A percentile compares a stretch with the other conserved stretches of the same genome.
Evolutionary conservation across 106 monocot species (phyloP).

Genomic region (Allium fistulosum): DNA sequence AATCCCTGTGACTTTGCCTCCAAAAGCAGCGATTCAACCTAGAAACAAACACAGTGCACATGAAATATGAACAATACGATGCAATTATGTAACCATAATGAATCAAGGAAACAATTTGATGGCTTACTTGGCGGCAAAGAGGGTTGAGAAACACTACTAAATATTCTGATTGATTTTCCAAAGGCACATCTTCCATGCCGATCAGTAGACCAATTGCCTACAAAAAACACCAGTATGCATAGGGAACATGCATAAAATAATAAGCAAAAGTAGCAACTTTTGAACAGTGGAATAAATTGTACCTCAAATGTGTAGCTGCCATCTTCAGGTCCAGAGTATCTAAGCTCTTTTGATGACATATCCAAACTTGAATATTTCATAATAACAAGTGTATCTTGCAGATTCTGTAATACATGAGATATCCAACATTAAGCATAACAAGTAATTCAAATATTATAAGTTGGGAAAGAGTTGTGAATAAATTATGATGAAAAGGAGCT

Average conservation of each 20-base stretch:
- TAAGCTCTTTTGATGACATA: constrained; percentile 54
- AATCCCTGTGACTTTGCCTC: constrained; percentile 43
- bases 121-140: constrained; percentile 66
- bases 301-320: constrained; percentile 96
- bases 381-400: constrained; percentile 52
- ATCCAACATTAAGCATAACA: constrained; percentile 5
- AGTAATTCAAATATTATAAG: too few relatives aligned
- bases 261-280: neutral
- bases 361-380: constrained; percentile 36
- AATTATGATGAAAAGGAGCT: too few relatives aligned
- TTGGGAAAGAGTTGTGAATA: too few relatives aligned
- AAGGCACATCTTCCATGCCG: constrained; percentile 82
- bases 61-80: neutral
- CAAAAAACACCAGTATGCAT: neutral
- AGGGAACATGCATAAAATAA: neutral
- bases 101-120: neutral
- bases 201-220: constrained; percentile 94
- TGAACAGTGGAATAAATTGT: constrained; percentile 4
- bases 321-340: constrained; percentile 69
- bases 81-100: neutral
- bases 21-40: constrained; percentile 59
- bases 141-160: constrained; percentile 66
- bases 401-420: constrained; percentile 44
- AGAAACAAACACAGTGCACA: constrained; percentile 8
- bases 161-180: constrained; percentile 79